These are phyloP conservation scores for Ogataea neopini DNA, from an alignment of 805 yeast species.

Conservation along the genomic window DNA sequence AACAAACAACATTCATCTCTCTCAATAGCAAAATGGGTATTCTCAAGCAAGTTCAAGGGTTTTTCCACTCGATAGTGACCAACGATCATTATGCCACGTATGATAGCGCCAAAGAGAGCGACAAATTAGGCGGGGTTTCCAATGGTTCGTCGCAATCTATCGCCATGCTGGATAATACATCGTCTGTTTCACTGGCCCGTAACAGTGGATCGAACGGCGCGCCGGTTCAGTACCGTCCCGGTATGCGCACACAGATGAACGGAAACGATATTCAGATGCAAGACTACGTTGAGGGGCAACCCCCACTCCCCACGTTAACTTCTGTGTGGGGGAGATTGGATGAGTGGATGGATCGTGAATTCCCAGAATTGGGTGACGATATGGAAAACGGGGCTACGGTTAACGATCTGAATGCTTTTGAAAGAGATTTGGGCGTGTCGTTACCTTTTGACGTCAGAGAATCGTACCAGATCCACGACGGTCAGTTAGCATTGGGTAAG, in stretches of 20 bases:
- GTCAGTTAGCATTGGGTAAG: constrained; percentile 79
- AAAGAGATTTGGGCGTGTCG: constrained; percentile 70
- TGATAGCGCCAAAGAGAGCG: constrained; percentile 37
- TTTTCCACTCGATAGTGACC: constrained; percentile 52
- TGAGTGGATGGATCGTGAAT: constrained; percentile 74
- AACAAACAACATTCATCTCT: background rate
- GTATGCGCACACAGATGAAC: constrained; percentile 40
- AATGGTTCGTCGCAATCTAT: constrained; percentile 31
- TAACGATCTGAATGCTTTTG: constrained; percentile 79
- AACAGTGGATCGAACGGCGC: too few relatives aligned
- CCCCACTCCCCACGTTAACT: constrained; percentile 62
- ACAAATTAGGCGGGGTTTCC: constrained; percentile 18
- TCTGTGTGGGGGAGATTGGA: constrained; percentile 90
- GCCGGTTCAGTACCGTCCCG: constrained; percentile 46
- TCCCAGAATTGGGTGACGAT: constrained; percentile 79
- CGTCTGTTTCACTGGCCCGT: constrained; percentile 41
- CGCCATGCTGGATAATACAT: constrained; percentile 34
- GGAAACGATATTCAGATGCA: constrained; percentile 60
- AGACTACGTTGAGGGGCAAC: constrained; percentile 44
- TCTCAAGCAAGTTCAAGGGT: constrained; percentile 36
- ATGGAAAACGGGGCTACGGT: constrained; percentile 77
- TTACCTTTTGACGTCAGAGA: constrained; percentile 84
- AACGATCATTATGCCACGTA: constrained; percentile 61
- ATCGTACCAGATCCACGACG: constrained; percentile 81
- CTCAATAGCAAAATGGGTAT: constrained; percentile 26